Percentiles rank a stretch among this genome's conserved stretches.
Evolutionary conservation across 163 green algal genomes (phyloP).

Genomic region (Scenedesmus sp.): DNA sequence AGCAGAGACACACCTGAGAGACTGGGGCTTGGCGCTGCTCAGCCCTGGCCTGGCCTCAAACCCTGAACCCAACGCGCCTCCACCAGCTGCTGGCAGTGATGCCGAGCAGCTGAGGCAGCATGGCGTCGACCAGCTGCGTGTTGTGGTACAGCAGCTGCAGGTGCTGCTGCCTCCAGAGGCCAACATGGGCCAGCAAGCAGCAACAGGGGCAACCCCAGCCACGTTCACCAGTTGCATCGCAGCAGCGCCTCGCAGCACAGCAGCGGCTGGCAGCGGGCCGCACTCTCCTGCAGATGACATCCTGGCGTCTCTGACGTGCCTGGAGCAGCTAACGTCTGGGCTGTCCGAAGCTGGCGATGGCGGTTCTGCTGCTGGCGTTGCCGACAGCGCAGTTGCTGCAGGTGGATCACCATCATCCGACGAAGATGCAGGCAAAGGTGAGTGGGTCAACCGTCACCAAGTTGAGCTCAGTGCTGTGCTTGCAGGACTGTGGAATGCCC

Average conservation of each 20-base stretch:
- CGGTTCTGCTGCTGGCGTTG: neutral
- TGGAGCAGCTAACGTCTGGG: neutral
- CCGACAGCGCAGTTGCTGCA: neutral
- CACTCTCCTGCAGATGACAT: conserved; percentile 7
- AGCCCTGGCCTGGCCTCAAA: neutral
- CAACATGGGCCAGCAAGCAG: neutral
- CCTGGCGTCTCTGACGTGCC: neutral
- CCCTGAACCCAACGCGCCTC: neutral
- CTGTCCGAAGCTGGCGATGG: neutral
- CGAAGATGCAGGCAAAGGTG: neutral
- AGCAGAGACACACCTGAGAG: conserved; percentile 19
- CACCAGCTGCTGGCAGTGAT: neutral
- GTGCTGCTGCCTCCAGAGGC: conserved; percentile 31
- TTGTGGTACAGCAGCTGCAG: conserved; percentile 29
- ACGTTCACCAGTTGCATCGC: neutral
- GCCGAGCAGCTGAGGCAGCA: neutral
- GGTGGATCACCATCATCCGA: neutral
- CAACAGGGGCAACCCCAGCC: neutral
- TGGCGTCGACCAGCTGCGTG: neutral
- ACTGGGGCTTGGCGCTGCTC: conserved; percentile 26
- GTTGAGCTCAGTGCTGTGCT: too few species aligned
- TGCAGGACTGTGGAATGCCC: neutral
- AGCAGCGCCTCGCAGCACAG: neutral
- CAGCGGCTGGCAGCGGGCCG: neutral
- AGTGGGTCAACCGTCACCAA: too few species aligned